Evolutionary conservation across 1,284 basidiomycete species (phyloP).

Genomic region (Moniliella sp.): DNA sequence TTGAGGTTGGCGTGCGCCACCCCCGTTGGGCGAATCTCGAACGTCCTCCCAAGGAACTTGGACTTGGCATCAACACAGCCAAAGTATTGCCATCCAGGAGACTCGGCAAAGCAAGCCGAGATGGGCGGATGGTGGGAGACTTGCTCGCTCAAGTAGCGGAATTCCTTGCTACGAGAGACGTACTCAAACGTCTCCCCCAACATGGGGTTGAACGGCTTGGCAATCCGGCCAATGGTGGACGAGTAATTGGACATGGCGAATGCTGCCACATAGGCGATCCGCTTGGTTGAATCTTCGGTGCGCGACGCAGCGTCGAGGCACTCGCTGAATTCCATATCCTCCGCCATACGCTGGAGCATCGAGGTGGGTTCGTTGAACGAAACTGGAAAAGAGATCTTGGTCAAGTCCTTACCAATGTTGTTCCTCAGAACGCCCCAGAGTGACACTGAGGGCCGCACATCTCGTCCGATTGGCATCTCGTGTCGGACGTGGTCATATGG

Average conservation of each 20-base stretch:
- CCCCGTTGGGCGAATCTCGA: conserved; percentile 86
- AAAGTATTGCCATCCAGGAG: conserved; percentile 69
- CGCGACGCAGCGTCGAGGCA: conserved; percentile 54
- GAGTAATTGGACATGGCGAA: conserved; percentile 98
- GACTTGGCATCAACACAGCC: conserved; percentile 39
- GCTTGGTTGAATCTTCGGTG: conserved; percentile 55
- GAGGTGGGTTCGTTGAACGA: conserved; percentile 59
- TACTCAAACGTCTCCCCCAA: conserved; percentile 82
- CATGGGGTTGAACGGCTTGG: conserved; percentile 35
- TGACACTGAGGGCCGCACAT: conserved; percentile 69
- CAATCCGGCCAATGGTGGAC: conserved; percentile 49
- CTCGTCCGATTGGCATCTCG: conserved; percentile 48
- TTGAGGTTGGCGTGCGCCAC: conserved; percentile 70
- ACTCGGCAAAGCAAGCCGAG: conserved; percentile 73
- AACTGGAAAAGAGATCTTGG: conserved; percentile 83
- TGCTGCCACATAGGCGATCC: conserved; percentile 78
- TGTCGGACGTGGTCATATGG: conserved; percentile 50
- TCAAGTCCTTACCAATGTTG: conserved; percentile 87
- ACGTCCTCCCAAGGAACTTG: conserved; percentile 51
- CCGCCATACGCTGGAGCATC: conserved; percentile 55
- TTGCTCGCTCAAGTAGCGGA: conserved; percentile 80
- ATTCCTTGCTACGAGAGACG: conserved; percentile 52
- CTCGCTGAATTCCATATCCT: conserved; percentile 34
- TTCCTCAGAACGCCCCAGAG: conserved; percentile 89
- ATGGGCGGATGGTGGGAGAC: conserved; percentile 91